Conservation (phyloP, 2,329 filamentous ascomycete genomes). For the Fusarium setosum region DNA sequence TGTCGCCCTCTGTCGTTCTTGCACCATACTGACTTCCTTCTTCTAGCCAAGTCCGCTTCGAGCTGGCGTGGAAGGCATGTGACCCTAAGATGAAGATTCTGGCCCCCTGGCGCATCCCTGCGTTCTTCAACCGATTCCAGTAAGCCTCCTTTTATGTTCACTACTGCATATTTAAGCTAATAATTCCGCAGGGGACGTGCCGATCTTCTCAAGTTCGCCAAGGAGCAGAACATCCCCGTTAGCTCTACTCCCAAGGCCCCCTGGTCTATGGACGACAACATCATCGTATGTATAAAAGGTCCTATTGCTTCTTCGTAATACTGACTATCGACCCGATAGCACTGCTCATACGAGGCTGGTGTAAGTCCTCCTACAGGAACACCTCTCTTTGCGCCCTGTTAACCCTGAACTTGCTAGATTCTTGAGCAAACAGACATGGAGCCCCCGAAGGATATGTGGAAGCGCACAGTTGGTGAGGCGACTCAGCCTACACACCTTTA, state of each 20-base stretch:
- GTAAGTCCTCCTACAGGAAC: conserved; percentile 1
- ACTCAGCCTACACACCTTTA: not conserved
- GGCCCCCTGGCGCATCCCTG: conserved; percentile 78
- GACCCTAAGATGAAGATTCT: conserved; percentile 76
- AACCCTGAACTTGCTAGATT: conserved; percentile 49
- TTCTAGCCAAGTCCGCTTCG: conserved; percentile 52
- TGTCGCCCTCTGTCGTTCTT: not conserved
- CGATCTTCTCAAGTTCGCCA: conserved; percentile 79
- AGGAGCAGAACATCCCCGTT: conserved; percentile 74
- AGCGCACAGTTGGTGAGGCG: conserved; percentile 54
- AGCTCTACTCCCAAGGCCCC: conserved; percentile 79
- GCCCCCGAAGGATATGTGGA: conserved; percentile 79
- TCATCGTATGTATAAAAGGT: conserved; percentile 11
- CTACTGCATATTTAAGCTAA: not conserved
- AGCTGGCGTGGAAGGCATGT: conserved; percentile 55
- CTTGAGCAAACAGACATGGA: conserved; percentile 67
- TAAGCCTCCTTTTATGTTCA: conserved; percentile 26
- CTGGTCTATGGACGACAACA: conserved; percentile 65
- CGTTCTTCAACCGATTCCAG: conserved; percentile 77
- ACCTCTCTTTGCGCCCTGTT: not conserved
- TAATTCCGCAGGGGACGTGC: not conserved
- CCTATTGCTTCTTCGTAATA: conserved; percentile 1
- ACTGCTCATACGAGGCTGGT: conserved; percentile 31
- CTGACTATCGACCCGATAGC: conserved; percentile 6
- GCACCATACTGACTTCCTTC: conserved; percentile 9